Evolutionary conservation across 179 eudicot genomes (phyloP).

Genomic region (Corrigiola litoralis): DNA sequence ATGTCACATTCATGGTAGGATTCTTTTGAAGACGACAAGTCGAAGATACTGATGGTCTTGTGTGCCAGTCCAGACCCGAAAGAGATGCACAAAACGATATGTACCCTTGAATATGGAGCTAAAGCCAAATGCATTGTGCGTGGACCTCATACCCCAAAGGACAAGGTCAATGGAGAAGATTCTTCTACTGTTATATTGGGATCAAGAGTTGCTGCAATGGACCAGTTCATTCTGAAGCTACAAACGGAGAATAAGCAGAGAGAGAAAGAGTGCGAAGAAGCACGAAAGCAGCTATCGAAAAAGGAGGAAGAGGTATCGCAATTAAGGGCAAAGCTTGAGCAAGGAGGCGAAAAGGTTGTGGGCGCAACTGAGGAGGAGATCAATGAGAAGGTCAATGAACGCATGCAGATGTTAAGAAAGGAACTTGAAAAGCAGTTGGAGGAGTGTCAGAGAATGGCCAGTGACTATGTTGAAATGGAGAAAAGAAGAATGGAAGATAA

Average conservation of each 20-base stretch:
- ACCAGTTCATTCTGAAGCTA: constrained; percentile 78
- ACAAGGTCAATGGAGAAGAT: constrained; percentile 51
- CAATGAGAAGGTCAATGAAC: constrained; percentile 58
- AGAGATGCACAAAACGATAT: constrained; percentile 87
- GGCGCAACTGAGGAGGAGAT: constrained; percentile 75
- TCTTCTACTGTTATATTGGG: constrained; percentile 69
- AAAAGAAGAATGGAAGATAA: constrained; percentile 80
- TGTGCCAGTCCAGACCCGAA: constrained; percentile 95
- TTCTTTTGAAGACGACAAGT: constrained; percentile 93
- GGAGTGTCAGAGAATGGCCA: constrained; percentile 79
- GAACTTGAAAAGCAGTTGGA: constrained; percentile 68
- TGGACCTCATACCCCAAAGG: constrained; percentile 78
- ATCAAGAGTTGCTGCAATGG: constrained; percentile 80
- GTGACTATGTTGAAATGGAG: constrained; percentile 72
- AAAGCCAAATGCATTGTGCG: constrained; percentile 95
- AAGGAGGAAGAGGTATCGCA: constrained; percentile 79
- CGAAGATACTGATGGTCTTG: constrained; percentile 86
- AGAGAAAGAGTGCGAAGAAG: constrained; percentile 79
- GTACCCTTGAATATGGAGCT: constrained; percentile 95
- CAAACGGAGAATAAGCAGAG: constrained; percentile 74
- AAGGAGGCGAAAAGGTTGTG: constrained; percentile 31
- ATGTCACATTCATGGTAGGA: constrained; percentile 42
- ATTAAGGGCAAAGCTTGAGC: constrained; percentile 59
- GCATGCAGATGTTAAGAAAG: constrained; percentile 41
- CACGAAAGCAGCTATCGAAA: constrained; percentile 59